Conservation (phyloP, 495 filamentous ascomycete species). For the Chlorociboria aeruginascens region DNA sequence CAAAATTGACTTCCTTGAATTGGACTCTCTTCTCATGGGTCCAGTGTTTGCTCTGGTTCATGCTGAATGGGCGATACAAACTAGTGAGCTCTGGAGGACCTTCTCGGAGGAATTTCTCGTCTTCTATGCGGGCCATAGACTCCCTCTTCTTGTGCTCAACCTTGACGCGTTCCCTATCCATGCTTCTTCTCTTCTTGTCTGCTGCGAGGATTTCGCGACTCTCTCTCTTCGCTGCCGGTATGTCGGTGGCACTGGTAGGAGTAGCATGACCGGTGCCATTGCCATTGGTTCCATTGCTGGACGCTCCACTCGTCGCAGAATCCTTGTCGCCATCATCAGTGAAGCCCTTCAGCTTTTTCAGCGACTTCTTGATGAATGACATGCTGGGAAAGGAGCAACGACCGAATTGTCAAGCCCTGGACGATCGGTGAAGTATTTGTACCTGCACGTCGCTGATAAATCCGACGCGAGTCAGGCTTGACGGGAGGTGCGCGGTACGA, state of each 20-base stretch:
- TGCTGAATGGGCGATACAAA: slow-evolving; percentile 18
- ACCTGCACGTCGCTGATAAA: slow-evolving; percentile 1
- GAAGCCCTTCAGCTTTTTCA: slow-evolving; percentile 11
- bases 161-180: slow-evolving; percentile 33
- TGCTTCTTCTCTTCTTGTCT: slow-evolving; percentile 40
- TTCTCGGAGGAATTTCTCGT: slow-evolving; percentile 33
- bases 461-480: not conserved
- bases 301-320: slow-evolving; percentile 23
- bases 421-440: slow-evolving; percentile 4
- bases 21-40: slow-evolving; percentile 14
- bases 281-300: slow-evolving; percentile 37
- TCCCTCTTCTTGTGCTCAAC: slow-evolving; percentile 31
- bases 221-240: slow-evolving; percentile 26
- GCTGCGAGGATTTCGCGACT: slow-evolving; percentile 35
- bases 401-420: not conserved
- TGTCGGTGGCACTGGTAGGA: slow-evolving; percentile 34
- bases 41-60: slow-evolving; percentile 20
- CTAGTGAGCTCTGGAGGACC: slow-evolving; percentile 35
- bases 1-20: slow-evolving; percentile 17
- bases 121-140: slow-evolving; percentile 42
- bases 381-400: slow-evolving; percentile 6
- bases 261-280: slow-evolving; percentile 17
- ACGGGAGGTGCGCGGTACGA: not conserved
- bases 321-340: not conserved
- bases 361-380: slow-evolving; percentile 19